A percentile compares a stretch with the other conserved stretches of the same genome.
phyloP scores from a whole-genome alignment of 2,329 filamentous ascomycete species.

The Colletotrichum spaethianum region DNA sequence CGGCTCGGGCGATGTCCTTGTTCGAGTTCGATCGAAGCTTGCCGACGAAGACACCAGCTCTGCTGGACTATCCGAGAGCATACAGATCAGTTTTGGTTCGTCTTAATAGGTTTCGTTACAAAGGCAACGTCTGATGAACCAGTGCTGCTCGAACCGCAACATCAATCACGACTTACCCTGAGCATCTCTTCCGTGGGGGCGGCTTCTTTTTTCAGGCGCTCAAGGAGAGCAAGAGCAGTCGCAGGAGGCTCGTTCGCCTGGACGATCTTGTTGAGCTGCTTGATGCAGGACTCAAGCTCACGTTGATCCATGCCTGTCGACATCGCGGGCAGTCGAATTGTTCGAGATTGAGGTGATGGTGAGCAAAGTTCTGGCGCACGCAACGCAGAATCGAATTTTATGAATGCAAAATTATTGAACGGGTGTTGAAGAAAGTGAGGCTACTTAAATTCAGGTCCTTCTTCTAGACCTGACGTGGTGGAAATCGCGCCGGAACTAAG shows the following conservation, averaged over 20 bases:
- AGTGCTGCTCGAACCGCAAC: neutral
- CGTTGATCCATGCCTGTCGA: conserved; percentile 78
- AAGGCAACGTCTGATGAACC: conserved; percentile 9
- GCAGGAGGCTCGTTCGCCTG: conserved; percentile 80
- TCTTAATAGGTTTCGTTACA: neutral
- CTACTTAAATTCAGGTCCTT: conserved; percentile 13
- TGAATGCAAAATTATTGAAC: conserved; percentile 3
- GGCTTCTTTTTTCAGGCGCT: conserved; percentile 84
- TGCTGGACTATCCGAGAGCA: conserved; percentile 73
- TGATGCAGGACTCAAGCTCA: conserved; percentile 83
- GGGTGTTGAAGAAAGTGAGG: conserved; percentile 18
- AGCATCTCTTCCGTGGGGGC: conserved; percentile 91
- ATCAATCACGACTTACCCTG: conserved; percentile 68
- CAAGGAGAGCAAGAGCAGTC: conserved; percentile 81
- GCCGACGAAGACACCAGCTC: conserved; percentile 90
- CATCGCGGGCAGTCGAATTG: conserved; percentile 14
- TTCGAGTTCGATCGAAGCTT: conserved; percentile 83
- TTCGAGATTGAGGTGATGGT: neutral
- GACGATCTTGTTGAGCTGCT: conserved; percentile 85
- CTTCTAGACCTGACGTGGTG: conserved; percentile 24
- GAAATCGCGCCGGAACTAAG: conserved; percentile 34
- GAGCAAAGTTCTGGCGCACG: conserved; percentile 8
- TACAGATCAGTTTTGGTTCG: conserved; percentile 29
- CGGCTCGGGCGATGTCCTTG: conserved; percentile 84
- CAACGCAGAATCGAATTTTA: neutral